These are phyloP conservation scores for Lotus japonicus DNA, from an alignment of 306 rosid genomes.

Conservation along the genomic window DNA sequence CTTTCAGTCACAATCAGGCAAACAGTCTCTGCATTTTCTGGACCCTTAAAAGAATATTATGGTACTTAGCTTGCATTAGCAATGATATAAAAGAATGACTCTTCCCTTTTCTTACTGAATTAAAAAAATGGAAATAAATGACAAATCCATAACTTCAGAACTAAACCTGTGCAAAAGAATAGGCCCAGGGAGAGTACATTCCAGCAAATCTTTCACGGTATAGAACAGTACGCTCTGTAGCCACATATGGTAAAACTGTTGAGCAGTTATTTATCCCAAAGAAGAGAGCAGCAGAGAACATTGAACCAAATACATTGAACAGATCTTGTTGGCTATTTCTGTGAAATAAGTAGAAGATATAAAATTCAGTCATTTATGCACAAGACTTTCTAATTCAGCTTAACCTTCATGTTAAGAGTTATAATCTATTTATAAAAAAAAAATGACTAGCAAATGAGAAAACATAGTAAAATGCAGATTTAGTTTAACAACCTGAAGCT, in stretches of 20 bases:
- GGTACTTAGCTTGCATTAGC: too few species aligned
- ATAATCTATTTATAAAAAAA: too few species aligned
- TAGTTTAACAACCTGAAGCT: neutral
- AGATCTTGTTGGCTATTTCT: slow-evolving; percentile 45
- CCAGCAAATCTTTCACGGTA: slow-evolving; percentile 61
- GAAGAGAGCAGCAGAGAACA: slow-evolving; percentile 43
- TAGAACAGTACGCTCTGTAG: slow-evolving; percentile 50
- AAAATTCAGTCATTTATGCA: neutral
- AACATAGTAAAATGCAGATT: neutral
- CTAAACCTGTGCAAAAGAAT: slow-evolving; percentile 60
- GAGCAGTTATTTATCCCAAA: slow-evolving; percentile 54
- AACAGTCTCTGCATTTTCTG: too few species aligned
- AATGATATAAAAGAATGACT: too few species aligned
- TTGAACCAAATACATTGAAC: slow-evolving; percentile 47
- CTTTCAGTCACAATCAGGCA: too few species aligned
- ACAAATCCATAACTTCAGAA: neutral
- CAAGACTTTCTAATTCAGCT: neutral
- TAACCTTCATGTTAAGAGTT: neutral
- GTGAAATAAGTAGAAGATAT: neutral
- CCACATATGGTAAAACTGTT: slow-evolving; percentile 42
- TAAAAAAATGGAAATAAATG: neutral
- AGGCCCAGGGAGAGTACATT: slow-evolving; percentile 66
- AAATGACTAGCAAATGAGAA: neutral
- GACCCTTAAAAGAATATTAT: too few species aligned
- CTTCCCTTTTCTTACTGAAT: neutral